Conservation (phyloP, 106 monocot genomes). For the Apostasia shenzhenica region DNA sequence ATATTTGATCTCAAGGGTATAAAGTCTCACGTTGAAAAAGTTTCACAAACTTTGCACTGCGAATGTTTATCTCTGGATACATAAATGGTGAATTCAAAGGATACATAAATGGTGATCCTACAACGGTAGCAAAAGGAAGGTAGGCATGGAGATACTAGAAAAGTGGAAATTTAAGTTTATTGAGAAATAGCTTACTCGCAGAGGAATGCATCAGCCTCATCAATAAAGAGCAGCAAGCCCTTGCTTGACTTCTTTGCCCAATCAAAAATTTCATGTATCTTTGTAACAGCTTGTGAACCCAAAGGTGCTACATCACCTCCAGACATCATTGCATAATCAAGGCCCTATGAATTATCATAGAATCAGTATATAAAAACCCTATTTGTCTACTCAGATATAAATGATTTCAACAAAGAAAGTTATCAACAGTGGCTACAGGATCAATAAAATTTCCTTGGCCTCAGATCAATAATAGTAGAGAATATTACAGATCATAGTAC, state of each 20-base stretch:
- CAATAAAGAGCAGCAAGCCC: conserved; percentile 90
- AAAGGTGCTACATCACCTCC: conserved; percentile 98
- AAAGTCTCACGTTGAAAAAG: no score
- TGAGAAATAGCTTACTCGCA: conserved; percentile 65
- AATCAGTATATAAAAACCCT: background rate
- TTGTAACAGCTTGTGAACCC: conserved; percentile 91
- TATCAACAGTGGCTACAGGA: background rate
- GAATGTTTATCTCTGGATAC: no score
- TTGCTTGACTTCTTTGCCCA: conserved; percentile 92
- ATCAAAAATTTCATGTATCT: conserved; percentile 97
- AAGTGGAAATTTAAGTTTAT: background rate
- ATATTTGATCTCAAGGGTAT: no score
- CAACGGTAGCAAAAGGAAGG: background rate
- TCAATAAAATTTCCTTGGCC: background rate
- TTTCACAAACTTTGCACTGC: no score
- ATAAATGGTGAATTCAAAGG: background rate
- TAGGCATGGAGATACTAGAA: background rate
- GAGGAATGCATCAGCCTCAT: conserved; percentile 94
- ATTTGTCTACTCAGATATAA: background rate
- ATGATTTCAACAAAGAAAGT: background rate
- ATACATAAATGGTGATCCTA: background rate
- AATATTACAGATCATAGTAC: no score
- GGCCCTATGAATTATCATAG: conserved; percentile 38
- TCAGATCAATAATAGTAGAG: no score
- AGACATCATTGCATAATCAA: conserved; percentile 99